phyloP scores from a whole-genome alignment of 192 early-diverging fungal genomes.

The Radiomyces spectabilis region DNA sequence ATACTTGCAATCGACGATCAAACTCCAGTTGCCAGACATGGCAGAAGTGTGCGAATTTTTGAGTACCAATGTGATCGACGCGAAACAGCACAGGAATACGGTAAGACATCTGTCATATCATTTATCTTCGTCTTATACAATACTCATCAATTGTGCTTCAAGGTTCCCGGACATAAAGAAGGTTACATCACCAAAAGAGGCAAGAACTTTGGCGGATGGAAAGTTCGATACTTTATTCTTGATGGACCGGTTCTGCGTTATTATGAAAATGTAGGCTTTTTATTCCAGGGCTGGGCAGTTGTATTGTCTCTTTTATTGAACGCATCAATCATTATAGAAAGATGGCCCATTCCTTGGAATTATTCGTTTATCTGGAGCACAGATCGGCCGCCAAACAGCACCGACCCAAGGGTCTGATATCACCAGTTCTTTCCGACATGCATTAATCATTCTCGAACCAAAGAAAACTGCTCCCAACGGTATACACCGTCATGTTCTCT shows the following conservation, averaged over 20 bases:
- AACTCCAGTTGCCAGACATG: conserved; percentile 48
- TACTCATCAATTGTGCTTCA: too few species aligned
- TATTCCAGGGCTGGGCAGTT: neutral
- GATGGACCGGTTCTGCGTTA: conserved; percentile 68
- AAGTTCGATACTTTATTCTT: conserved; percentile 80
- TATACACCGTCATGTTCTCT: conserved; percentile 70
- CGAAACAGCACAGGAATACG: conserved; percentile 9
- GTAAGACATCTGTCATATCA: neutral
- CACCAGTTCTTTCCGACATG: conserved; percentile 60
- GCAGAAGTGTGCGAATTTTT: conserved; percentile 69
- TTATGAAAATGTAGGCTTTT: conserved; percentile 52
- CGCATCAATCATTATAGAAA: conserved; percentile 25
- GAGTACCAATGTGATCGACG: conserved; percentile 53
- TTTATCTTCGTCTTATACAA: neutral
- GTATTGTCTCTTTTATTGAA: neutral
- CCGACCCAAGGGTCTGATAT: conserved; percentile 3
- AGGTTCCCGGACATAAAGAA: conserved; percentile 62
- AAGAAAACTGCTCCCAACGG: conserved; percentile 57
- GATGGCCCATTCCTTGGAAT: conserved; percentile 62
- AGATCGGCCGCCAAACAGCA: conserved; percentile 54
- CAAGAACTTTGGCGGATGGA: conserved; percentile 98
- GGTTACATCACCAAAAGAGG: conserved; percentile 90
- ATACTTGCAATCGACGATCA: conserved; percentile 69
- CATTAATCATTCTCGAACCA: conserved; percentile 80
- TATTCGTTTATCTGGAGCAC: conserved; percentile 71